Evolutionary conservation across 1,284 basidiomycete species (phyloP).

Genomic region (Ceratobasidium papillatum): DNA sequence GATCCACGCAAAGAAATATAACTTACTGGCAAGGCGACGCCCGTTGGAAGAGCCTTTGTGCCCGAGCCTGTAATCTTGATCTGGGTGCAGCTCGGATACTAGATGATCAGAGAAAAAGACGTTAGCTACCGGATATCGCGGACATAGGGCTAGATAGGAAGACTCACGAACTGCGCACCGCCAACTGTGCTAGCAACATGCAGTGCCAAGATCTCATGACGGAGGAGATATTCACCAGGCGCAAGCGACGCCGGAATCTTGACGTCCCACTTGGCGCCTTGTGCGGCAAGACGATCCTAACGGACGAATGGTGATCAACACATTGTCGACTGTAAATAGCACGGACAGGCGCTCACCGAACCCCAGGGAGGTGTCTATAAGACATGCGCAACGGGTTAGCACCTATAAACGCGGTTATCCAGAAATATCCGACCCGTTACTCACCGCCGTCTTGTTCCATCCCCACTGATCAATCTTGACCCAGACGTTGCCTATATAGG

Average conservation of each 20-base stretch:
- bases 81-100: slow-evolving; percentile 30
- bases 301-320: not conserved
- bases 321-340: not conserved
- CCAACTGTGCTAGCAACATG: slow-evolving; percentile 18
- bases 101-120: not conserved
- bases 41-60: slow-evolving; percentile 32
- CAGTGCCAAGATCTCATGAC: slow-evolving; percentile 29
- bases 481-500: slow-evolving; percentile 19
- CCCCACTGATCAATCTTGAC: slow-evolving; percentile 39
- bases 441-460: slow-evolving; percentile 36
- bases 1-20: not conserved
- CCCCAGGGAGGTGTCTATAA: slow-evolving; percentile 12
- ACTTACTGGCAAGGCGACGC: slow-evolving; percentile 34
- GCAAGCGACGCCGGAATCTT: slow-evolving; percentile 24
- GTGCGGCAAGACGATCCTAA: slow-evolving; percentile 22
- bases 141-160: not conserved
- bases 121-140: not conserved
- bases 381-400: not conserved
- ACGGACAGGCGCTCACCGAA: not conserved
- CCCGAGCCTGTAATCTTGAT: slow-evolving; percentile 31
- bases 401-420: not conserved
- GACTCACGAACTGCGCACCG: slow-evolving; percentile 29
- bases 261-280: slow-evolving; percentile 31
- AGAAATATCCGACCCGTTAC: not conserved
- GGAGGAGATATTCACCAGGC: slow-evolving; percentile 20